phyloP scores from a whole-genome alignment of 768 basidiomycete species.

The Dacryopinax primogenitus region DNA sequence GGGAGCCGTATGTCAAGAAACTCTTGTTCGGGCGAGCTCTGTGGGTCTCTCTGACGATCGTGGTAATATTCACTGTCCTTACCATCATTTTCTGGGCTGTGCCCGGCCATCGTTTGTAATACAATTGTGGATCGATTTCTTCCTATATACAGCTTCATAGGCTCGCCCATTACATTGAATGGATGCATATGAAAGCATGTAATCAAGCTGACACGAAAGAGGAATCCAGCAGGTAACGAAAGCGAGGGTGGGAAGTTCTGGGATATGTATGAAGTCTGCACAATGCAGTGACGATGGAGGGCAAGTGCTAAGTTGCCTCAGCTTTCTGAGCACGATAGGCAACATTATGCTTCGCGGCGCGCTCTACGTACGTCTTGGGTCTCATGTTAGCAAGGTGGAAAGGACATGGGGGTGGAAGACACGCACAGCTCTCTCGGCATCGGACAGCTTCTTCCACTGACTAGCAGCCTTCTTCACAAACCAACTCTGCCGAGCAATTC shows the following conservation, averaged over 20 bases:
- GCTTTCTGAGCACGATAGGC: not conserved
- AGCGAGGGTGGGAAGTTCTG: too few relatives aligned
- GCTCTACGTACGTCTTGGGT: not conserved
- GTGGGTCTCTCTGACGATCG: slow-evolving; percentile 76
- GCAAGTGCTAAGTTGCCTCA: not conserved
- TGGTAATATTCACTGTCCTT: slow-evolving; percentile 59
- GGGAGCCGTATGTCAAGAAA: slow-evolving; percentile 88
- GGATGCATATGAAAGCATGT: too few relatives aligned
- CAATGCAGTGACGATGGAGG: not conserved
- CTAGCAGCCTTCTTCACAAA: not conserved
- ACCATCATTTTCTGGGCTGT: slow-evolving; percentile 94
- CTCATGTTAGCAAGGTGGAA: not conserved
- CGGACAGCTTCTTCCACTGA: not conserved
- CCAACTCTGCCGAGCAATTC: not conserved
- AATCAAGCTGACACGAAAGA: not conserved
- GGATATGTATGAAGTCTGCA: not conserved
- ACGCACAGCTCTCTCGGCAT: not conserved
- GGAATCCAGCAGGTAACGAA: too few relatives aligned
- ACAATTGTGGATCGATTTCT: too few relatives aligned
- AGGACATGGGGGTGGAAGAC: not conserved
- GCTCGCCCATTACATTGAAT: too few relatives aligned
- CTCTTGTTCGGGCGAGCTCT: slow-evolving; percentile 78
- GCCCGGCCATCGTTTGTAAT: slow-evolving; percentile 78
- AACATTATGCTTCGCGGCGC: not conserved
- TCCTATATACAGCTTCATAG: too few relatives aligned